phyloP scores from a whole-genome alignment of 129 eudicot species.

The Helichrysum umbraculigerum region DNA sequence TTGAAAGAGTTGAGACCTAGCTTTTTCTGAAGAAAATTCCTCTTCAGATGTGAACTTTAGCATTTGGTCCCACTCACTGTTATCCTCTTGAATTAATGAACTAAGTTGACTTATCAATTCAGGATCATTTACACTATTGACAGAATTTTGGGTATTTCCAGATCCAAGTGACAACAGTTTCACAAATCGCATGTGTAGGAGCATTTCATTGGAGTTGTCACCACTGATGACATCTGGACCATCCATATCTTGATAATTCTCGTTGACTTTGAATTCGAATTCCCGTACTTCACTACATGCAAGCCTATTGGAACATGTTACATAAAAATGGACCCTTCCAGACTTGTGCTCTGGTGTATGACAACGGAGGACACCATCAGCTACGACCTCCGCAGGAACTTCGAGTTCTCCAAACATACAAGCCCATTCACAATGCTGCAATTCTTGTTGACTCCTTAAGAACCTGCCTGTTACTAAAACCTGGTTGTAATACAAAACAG shows the following conservation, averaged over 20 bases:
- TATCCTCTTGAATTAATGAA: constrained; percentile 52
- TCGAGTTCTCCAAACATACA: constrained; percentile 98
- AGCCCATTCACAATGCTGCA: constrained; percentile 78
- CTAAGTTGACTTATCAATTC: constrained; percentile 47
- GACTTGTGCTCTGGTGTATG: constrained; percentile 67
- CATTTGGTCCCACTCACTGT: constrained; percentile 70
- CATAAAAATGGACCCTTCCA: constrained; percentile 87
- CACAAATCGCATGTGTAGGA: constrained; percentile 66
- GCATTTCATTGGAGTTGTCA: constrained; percentile 41
- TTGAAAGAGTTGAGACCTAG: constrained; percentile 52
- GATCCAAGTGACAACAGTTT: constrained; percentile 56
- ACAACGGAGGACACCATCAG: constrained; percentile 86
- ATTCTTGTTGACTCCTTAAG: constrained; percentile 69
- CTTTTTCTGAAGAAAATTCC: constrained; percentile 47
- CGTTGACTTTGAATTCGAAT: constrained; percentile 62
- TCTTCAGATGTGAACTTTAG: constrained; percentile 45
- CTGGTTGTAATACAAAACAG: constrained; percentile 33
- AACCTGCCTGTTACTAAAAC: constrained; percentile 80
- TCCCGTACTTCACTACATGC: constrained; percentile 99
- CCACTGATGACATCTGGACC: constrained; percentile 31
- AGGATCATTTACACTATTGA: constrained; percentile 37
- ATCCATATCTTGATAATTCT: constrained; percentile 36
- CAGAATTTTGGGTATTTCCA: constrained; percentile 32
- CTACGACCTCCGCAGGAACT: constrained; percentile 87
- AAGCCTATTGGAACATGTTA: constrained; percentile 87